A percentile compares a stretch with the other conserved stretches of the same genome.
These are phyloP conservation scores for Steccherinum ochraceum DNA, from an alignment of 768 basidiomycete genomes.

Conservation along the genomic window DNA sequence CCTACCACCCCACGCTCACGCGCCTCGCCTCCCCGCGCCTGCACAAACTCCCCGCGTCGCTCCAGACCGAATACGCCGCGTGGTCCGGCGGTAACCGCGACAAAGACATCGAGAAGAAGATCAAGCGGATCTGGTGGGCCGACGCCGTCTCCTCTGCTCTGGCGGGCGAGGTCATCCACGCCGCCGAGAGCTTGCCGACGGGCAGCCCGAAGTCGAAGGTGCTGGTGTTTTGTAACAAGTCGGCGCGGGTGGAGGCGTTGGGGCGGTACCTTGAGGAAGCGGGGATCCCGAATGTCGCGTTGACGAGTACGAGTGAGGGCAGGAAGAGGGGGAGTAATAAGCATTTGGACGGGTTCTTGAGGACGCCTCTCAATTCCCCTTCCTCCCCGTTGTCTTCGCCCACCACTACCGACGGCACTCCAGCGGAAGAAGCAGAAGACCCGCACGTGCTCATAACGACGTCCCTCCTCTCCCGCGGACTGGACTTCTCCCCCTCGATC, in stretches of 20 bases:
- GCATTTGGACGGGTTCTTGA: constrained; percentile 71
- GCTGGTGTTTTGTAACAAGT: constrained; percentile 81
- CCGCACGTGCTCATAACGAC: constrained; percentile 83
- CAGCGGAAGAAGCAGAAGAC: constrained; percentile 22
- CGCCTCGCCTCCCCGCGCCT: constrained; percentile 77
- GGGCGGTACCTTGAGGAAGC: constrained; percentile 50
- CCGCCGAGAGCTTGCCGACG: not conserved
- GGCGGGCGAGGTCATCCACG: not conserved
- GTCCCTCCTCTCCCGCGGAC: constrained; percentile 82
- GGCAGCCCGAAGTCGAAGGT: constrained; percentile 49
- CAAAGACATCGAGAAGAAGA: constrained; percentile 70
- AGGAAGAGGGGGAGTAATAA: constrained; percentile 66
- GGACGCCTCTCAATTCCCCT: constrained; percentile 1
- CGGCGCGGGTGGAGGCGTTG: constrained; percentile 58
- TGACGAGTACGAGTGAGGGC: constrained; percentile 56
- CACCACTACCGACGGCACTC: constrained; percentile 12
- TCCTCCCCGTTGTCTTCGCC: too few species aligned
- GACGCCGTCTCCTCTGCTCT: constrained; percentile 32
- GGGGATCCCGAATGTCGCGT: constrained; percentile 55
- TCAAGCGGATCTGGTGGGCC: constrained; percentile 70
- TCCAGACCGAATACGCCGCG: constrained; percentile 65
- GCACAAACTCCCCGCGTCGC: constrained; percentile 66
- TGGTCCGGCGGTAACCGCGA: constrained; percentile 80
- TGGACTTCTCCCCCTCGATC: constrained; percentile 81
- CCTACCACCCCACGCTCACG: constrained; percentile 53